A percentile compares a stretch with the other conserved stretches of the same genome.
phyloP scores from a whole-genome alignment of 768 basidiomycete species.

The Hygrophoropsis aurantiaca region DNA sequence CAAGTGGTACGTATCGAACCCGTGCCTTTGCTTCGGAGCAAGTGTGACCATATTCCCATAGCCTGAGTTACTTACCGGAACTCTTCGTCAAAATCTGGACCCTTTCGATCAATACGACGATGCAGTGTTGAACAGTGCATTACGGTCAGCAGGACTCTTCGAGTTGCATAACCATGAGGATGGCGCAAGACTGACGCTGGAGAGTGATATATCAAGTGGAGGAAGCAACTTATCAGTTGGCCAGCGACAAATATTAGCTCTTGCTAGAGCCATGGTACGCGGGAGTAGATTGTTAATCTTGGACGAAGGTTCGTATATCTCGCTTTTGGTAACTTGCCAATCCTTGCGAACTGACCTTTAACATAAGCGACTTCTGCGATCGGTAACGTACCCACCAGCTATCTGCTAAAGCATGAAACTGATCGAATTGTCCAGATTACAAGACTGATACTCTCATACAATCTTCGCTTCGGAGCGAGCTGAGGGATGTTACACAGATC shows the following conservation, averaged over 20 bases:
- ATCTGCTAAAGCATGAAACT: background rate
- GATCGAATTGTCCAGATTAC: constrained; percentile 42
- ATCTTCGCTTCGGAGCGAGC: constrained; percentile 47
- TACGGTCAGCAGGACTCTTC: constrained; percentile 49
- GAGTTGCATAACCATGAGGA: constrained; percentile 37
- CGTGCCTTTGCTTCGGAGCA: too few relatives aligned
- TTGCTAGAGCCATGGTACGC: too few relatives aligned
- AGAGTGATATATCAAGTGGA: too few relatives aligned
- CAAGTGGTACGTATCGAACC: constrained; percentile 41
- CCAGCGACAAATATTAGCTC: too few relatives aligned
- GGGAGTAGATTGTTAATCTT: too few relatives aligned
- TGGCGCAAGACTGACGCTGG: constrained; percentile 34
- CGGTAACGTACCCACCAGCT: constrained; percentile 18
- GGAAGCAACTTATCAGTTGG: too few relatives aligned
- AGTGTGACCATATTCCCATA: constrained; percentile 15
- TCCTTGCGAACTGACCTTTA: constrained; percentile 28
- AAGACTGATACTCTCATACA: constrained; percentile 60
- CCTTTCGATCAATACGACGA: too few relatives aligned
- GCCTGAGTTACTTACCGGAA: too few relatives aligned
- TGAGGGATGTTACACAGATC: constrained; percentile 47
- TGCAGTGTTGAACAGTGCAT: constrained; percentile 52
- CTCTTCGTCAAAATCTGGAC: too few relatives aligned
- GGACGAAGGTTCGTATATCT: too few relatives aligned
- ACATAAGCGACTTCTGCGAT: constrained; percentile 45
- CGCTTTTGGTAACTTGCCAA: constrained; percentile 47